Percentiles rank a stretch among this genome's conserved stretches.
phyloP scores from a whole-genome alignment of 2,329 filamentous ascomycete species.

The Hypoxylon sp. region DNA sequence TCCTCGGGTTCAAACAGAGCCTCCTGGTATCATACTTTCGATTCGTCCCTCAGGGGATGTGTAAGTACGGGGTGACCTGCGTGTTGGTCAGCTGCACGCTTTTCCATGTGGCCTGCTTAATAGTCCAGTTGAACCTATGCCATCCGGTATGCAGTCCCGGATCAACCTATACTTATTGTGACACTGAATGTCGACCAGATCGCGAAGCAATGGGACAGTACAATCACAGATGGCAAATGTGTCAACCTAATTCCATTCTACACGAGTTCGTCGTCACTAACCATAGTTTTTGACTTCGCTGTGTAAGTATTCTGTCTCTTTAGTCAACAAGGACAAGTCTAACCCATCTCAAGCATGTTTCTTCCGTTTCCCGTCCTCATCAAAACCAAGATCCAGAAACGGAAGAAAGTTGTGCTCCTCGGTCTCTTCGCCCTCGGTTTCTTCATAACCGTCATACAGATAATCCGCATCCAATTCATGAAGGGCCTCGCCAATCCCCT shows the following conservation, averaged over 20 bases:
- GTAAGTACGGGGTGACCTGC: conserved; percentile 19
- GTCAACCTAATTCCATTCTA: conserved; percentile 23
- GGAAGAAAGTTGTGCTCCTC: conserved; percentile 32
- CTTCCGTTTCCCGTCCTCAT: conserved; percentile 37
- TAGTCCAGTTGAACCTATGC: conserved; percentile 31
- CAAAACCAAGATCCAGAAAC: conserved; percentile 23
- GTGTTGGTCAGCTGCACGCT: conserved; percentile 28
- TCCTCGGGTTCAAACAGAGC: conserved; percentile 39
- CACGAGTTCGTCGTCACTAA: conserved; percentile 20
- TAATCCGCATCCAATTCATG: conserved; percentile 35
- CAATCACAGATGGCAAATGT: conserved; percentile 23
- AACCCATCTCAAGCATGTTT: conserved; percentile 31
- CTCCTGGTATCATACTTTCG: conserved; percentile 33
- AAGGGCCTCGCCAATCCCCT: conserved; percentile 20
- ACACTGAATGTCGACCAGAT: conserved; percentile 25
- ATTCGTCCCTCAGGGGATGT: conserved; percentile 31
- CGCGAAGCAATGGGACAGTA: conserved; percentile 28
- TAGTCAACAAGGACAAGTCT: neutral
- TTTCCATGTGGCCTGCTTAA: conserved; percentile 30
- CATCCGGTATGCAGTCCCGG: conserved; percentile 23
- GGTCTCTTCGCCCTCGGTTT: conserved; percentile 40
- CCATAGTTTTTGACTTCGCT: conserved; percentile 35
- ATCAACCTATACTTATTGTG: neutral
- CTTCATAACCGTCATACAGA: conserved; percentile 39
- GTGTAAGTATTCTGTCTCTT: conserved; percentile 26